These are phyloP conservation scores for Penstemon davidsonii DNA, from an alignment of 257 asterid genomes.

Conservation along the genomic window DNA sequence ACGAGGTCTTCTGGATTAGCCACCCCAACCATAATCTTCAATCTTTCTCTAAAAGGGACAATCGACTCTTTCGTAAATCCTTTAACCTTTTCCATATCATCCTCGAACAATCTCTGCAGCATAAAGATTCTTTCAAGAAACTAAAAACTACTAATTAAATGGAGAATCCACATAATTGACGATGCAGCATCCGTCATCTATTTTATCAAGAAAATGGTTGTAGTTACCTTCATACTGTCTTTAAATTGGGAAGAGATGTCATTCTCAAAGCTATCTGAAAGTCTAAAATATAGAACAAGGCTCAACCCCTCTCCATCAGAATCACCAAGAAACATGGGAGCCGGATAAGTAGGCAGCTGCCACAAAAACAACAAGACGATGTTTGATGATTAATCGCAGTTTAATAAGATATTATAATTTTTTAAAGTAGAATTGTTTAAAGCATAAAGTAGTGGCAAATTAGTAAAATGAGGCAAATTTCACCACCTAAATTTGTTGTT, in stretches of 20 bases:
- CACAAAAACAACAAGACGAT: slow-evolving; percentile 16
- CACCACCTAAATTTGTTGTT: too few species aligned
- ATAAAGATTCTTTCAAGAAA: slow-evolving; percentile 15
- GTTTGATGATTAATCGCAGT: slow-evolving; percentile 15
- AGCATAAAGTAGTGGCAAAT: too few species aligned
- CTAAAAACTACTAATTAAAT: background rate
- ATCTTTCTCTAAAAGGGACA: slow-evolving; percentile 67
- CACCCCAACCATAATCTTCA: slow-evolving; percentile 71
- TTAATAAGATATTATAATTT: background rate
- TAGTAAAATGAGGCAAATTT: too few species aligned
- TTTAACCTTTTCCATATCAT: slow-evolving; percentile 65
- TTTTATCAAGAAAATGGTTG: background rate
- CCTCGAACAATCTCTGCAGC: slow-evolving; percentile 60
- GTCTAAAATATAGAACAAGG: slow-evolving; percentile 65
- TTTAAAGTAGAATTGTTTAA: too few species aligned
- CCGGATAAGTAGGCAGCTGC: slow-evolving; percentile 71
- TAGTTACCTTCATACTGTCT: slow-evolving; percentile 59
- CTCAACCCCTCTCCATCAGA: slow-evolving; percentile 78
- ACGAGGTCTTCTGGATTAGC: slow-evolving; percentile 70
- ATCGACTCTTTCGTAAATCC: slow-evolving; percentile 72
- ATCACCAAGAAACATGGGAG: slow-evolving; percentile 75
- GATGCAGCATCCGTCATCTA: too few species aligned
- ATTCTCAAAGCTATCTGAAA: slow-evolving; percentile 57
- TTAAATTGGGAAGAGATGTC: slow-evolving; percentile 65
- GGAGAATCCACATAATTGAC: background rate